Percentiles rank a stretch among this genome's conserved stretches.
Conservation (phyloP, 2,329 filamentous ascomycete species). For the Pseudocercospora fuligena region DNA sequence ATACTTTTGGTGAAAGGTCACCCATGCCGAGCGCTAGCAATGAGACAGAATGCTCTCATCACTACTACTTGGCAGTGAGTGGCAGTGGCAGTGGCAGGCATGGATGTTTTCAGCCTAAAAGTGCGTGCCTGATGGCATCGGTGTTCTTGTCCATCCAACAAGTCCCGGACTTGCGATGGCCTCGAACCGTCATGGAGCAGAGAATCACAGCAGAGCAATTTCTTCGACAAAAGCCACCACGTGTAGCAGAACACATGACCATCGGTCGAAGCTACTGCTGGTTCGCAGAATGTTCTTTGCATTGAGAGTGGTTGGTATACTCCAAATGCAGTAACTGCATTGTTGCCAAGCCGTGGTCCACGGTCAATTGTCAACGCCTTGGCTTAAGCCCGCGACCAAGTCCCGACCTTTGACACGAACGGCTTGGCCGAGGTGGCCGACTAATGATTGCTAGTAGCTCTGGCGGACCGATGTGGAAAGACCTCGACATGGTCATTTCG, state of each 20-base stretch:
- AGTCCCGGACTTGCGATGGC: too few species aligned
- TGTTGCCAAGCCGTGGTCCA: not conserved
- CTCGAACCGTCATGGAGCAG: too few species aligned
- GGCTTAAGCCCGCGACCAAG: not conserved
- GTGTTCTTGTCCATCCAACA: too few species aligned
- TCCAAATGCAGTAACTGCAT: not conserved
- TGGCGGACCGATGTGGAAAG: not conserved
- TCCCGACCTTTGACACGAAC: constrained; percentile 3
- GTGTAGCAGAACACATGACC: not conserved
- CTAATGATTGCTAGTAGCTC: not conserved
- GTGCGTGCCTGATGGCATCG: too few species aligned
- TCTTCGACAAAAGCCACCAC: not conserved
- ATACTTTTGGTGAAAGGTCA: not conserved
- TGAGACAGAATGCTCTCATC: not conserved
- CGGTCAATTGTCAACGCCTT: not conserved
- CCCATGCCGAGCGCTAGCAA: too few species aligned
- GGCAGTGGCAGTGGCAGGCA: not conserved
- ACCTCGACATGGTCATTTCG: not conserved
- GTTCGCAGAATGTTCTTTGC: not conserved
- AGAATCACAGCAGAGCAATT: too few species aligned
- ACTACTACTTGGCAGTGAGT: not conserved
- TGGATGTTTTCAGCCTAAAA: not conserved
- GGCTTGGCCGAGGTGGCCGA: not conserved
- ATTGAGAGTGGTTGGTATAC: not conserved
- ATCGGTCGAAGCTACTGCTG: not conserved